Base-by-base conservation (phyloP, 2,329 filamentous ascomycete genomes). In the Penicillium sp. region DNA sequence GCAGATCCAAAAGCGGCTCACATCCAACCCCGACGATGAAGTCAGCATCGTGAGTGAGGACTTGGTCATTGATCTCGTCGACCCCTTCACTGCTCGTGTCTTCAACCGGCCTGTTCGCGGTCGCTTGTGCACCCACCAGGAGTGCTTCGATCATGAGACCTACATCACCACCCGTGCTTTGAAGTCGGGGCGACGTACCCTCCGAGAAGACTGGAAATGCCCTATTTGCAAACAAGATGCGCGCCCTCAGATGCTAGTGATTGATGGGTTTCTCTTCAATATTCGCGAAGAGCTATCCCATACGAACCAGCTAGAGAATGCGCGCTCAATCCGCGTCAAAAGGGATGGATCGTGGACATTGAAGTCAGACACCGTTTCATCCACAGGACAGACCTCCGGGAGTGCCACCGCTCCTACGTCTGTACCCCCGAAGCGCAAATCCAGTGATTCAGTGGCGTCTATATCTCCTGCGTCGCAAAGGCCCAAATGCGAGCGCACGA, bases 71-170 rank as follows among this genome's bases (percentile, higher is more conserved):
- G 77, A 82, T 52, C 69, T 89, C 13, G 72, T 80, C 0, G 84
- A 88, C 63, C 83, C 85, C 0, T 87, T 86, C 61, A 84, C 74
- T 49, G 72, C 77, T 1, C 70, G 63, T 10, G 76, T 93, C 10
- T 89, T 86, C 64, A 72, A 78, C 4, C 75, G 77, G 0, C 91
- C 93, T 1, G 87, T 84, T 2, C 83, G 90, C 26, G 83, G 88
- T 22, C 71, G 61, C 7, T 59, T 67, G 3, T 98, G 93, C 65
- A 72, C 73, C 22, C 91, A 98, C 64, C 73, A 84, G 32, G 88
- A 96, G 63, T 95, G 89, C 64, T 96, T 97, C 64, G 91, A 97
- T 64, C 80, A 96, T 7, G 78, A 85, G 19, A 90, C 80, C 0
- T 97, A 88, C 73, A 77, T 98, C 8, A 68, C 75, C 13, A 87